phyloP scores from a whole-genome alignment of 2,329 filamentous ascomycete genomes.

The Pseudogymnoascus verrucosus region DNA sequence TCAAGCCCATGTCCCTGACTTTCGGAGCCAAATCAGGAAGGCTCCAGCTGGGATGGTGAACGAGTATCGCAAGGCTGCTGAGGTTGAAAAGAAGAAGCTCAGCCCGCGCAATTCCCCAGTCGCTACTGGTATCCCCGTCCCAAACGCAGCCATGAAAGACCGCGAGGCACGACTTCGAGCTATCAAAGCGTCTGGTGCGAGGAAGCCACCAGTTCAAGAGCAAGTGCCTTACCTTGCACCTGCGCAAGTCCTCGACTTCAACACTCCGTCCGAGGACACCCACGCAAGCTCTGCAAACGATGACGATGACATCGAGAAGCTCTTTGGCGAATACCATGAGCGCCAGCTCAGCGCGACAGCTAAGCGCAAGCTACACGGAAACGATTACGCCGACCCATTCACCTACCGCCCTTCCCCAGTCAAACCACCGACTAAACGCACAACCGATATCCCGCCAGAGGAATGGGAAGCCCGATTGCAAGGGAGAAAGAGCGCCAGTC shows the following conservation, averaged over 20 bases:
- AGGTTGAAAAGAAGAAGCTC: slow-evolving; percentile 28
- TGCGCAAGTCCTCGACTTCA: slow-evolving; percentile 20
- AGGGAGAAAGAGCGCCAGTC: background rate
- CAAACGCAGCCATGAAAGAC: slow-evolving; percentile 26
- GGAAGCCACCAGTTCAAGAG: background rate
- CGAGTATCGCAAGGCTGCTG: slow-evolving; percentile 39
- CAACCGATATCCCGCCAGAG: background rate
- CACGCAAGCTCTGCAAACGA: slow-evolving; percentile 21
- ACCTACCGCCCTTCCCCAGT: background rate
- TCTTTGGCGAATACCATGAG: slow-evolving; percentile 16
- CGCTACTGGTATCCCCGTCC: slow-evolving; percentile 16
- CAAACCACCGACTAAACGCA: background rate
- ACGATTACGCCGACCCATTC: background rate
- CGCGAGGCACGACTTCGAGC: slow-evolving; percentile 32
- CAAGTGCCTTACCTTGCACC: slow-evolving; percentile 9
- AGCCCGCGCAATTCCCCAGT: slow-evolving; percentile 23
- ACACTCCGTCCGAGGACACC: background rate
- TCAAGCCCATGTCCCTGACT: slow-evolving; percentile 11
- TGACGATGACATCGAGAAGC: slow-evolving; percentile 10
- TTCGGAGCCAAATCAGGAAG: slow-evolving; percentile 32
- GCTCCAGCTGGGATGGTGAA: slow-evolving; percentile 48
- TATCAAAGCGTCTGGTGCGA: slow-evolving; percentile 24
- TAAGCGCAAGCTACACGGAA: background rate
- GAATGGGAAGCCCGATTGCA: background rate
- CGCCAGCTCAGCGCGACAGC: background rate